These are phyloP conservation scores for Leptographium lundbergii DNA, from an alignment of 2,329 filamentous ascomycete species.

Conservation along the genomic window DNA sequence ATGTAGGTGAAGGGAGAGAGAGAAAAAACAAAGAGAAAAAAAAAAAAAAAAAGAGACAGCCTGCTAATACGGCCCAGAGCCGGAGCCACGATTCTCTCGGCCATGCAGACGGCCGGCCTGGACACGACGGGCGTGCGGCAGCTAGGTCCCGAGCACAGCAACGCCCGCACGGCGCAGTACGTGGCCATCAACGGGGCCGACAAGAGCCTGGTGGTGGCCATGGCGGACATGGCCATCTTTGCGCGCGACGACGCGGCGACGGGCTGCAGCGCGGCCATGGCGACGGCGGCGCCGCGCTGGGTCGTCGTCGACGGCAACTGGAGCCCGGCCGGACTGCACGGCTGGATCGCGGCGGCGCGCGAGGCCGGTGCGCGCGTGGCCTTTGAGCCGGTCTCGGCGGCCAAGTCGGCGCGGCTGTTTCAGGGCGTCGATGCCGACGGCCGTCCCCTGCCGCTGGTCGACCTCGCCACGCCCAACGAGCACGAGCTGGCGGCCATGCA, in stretches of 20 bases:
- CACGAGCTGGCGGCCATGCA: conserved; percentile 76
- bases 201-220: conserved; percentile 78
- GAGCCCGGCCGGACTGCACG: conserved; percentile 49
- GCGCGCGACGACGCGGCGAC: conserved; percentile 28
- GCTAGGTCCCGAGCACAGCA: conserved; percentile 31
- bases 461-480: conserved; percentile 71
- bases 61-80: too few relatives aligned
- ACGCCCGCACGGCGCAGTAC: conserved; percentile 73
- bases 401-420: conserved; percentile 65
- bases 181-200: conserved; percentile 75
- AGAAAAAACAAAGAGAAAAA: too few relatives aligned
- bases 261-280: conserved; percentile 47
- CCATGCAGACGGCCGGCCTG: conserved; percentile 52
- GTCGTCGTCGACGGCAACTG: conserved; percentile 84
- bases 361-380: conserved; percentile 46
- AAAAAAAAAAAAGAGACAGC: too few relatives aligned
- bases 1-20: conserved; percentile 33
- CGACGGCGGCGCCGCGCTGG: conserved; percentile 52
- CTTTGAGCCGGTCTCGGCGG: conserved; percentile 80
- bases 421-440: conserved; percentile 28
- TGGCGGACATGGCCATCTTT: conserved; percentile 91
- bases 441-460: conserved; percentile 37
- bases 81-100: conserved; percentile 58
- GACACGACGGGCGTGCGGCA: conserved; percentile 49
- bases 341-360: conserved; percentile 54